phyloP scores from a whole-genome alignment of 768 basidiomycete species.

The Tricholoma bakamatsutake region DNA sequence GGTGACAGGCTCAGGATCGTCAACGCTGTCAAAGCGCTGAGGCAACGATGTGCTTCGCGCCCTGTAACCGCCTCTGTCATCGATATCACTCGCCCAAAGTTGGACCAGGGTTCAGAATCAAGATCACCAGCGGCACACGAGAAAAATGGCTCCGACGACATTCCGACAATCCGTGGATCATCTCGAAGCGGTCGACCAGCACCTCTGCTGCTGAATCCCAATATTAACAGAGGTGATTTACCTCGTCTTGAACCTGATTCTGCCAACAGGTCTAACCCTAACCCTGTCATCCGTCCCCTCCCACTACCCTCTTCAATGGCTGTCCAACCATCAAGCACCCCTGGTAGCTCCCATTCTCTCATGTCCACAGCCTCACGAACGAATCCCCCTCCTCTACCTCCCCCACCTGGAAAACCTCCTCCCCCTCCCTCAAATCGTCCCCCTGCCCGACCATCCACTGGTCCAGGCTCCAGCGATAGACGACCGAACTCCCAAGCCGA shows the following conservation, averaged over 20 bases:
- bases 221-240: constrained; percentile 51
- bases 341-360: constrained; percentile 29
- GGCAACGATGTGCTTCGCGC: constrained; percentile 44
- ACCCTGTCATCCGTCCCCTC: constrained; percentile 37
- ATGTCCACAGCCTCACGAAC: constrained; percentile 33
- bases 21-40: constrained; percentile 74
- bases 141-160: constrained; percentile 17
- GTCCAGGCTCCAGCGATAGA: constrained; percentile 29
- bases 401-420: constrained; percentile 64
- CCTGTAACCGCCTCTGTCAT: constrained; percentile 17
- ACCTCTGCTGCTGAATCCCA: constrained; percentile 66
- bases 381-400: constrained; percentile 61
- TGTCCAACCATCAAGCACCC: constrained; percentile 21
- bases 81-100: constrained; percentile 7
- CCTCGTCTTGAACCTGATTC: constrained; percentile 70
- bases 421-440: constrained; percentile 37
- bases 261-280: constrained; percentile 29
- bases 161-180: constrained; percentile 24
- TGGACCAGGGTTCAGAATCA: constrained; percentile 6
- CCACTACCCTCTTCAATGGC: constrained; percentile 39
- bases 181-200: constrained; percentile 63
- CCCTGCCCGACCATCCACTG: constrained; percentile 26
- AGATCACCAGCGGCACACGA: not conserved
- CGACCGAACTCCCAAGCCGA: constrained; percentile 59
- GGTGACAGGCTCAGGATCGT: constrained; percentile 89